These are phyloP conservation scores for Primulina huaijiensis DNA, from an alignment of 257 asterid species.

Conservation along the genomic window DNA sequence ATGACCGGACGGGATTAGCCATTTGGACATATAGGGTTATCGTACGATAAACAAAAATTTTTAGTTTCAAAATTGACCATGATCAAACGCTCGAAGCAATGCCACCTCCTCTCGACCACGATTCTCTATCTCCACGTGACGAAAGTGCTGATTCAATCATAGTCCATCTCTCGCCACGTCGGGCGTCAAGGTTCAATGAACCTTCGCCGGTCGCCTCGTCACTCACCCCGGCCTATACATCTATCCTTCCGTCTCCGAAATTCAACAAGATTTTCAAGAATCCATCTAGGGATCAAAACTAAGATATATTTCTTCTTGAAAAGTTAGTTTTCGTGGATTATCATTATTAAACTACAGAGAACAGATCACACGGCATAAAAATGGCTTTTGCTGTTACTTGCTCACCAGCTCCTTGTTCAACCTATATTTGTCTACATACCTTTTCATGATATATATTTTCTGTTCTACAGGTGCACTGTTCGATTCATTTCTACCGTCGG, in stretches of 20 bases:
- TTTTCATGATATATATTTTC: not conserved
- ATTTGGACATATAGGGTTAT: too few relatives aligned
- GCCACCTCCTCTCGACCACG: too few relatives aligned
- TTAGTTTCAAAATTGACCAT: too few relatives aligned
- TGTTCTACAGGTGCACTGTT: conserved; percentile 35
- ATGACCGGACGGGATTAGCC: too few relatives aligned
- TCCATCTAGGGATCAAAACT: too few relatives aligned
- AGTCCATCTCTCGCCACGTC: too few relatives aligned
- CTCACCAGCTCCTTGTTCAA: conserved; percentile 26
- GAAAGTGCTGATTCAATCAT: too few relatives aligned
- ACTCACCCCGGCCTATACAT: too few relatives aligned
- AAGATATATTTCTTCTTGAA: not conserved
- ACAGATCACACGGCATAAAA: not conserved
- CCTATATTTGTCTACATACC: not conserved
- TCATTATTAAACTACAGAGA: too few relatives aligned
- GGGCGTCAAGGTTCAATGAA: conserved; percentile 82
- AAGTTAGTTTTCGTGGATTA: conserved; percentile 1
- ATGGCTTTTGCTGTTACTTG: conserved; percentile 73
- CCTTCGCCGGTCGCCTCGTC: conserved; percentile 31
- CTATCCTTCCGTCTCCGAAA: conserved; percentile 12
- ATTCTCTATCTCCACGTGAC: too few relatives aligned
- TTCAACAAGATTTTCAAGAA: conserved; percentile 9
- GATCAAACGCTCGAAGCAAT: too few relatives aligned
- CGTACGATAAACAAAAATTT: too few relatives aligned
- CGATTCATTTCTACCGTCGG: conserved; percentile 52